Evolutionary conservation across 1,139 yeast species (phyloP), one percentile per base, ranked within the genome.

Genomic region (Zygoascus hellenicus): DNA sequence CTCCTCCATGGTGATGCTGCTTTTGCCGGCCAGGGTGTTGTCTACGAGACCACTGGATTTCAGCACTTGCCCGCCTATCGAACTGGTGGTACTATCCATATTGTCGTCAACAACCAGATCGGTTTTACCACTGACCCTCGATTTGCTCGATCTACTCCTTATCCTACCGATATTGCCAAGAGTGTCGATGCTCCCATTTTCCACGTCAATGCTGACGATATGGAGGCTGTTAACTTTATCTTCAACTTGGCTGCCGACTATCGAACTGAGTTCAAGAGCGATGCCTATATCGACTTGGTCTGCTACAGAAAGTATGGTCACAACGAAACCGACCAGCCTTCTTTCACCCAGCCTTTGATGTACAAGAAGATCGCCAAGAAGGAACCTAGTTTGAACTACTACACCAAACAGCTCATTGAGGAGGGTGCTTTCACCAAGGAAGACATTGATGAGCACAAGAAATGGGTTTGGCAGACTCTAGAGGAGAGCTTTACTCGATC

Each of bases 111-210:
- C 72, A 92, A 92, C 75, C 99, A 92, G 77, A 92, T 92, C 68
- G 99, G 99, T 70, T 92, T 92, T 80, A 92, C 99, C 56, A 92
- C 99, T 46, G 97, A 92, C 69, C 98, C 99, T 59, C 80, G 96
- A 74, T 85, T 85, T 63, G 90, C 97, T 33, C 83, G 99, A 75
- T 92, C 98, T 31, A 92, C 98, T 43, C 92, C 95, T 63, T 94
- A 92, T 70, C 97, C 98, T 61, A 86, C 97, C 19, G 99, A 92
- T 73, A 79, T 94, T 65, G 98, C 97, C 60, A 94, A 94, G 75
- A 75, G 95, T 37, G 85, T 88, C 66, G 92, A 92, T 65, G 97
- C 97, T 26, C 99, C 98, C 56, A 89, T 92, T 63, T 92, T 92
- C 95, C 99, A 92, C 71, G 97, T 92, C 47, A 92, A 92, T 65